phyloP scores from a whole-genome alignment of 495 filamentous ascomycete species.

The Podospora fimiseda region DNA sequence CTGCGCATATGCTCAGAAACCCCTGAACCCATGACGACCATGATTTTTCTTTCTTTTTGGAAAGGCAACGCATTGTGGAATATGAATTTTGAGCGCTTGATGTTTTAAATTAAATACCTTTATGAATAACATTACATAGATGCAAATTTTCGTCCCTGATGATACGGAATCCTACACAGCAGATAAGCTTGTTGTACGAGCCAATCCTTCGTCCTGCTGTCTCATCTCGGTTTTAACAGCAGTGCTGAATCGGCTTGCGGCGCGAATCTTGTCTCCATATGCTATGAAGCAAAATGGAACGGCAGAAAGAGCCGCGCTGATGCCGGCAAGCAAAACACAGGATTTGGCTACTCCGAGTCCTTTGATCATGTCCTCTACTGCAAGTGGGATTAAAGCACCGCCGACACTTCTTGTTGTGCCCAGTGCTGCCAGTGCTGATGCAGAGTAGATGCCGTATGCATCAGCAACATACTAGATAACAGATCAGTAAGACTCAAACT shows the following conservation, averaged over 20 bases:
- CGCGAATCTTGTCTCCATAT: slow-evolving; percentile 20
- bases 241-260: slow-evolving; percentile 15
- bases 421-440: slow-evolving; percentile 57
- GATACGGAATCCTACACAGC: slow-evolving; percentile 7
- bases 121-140: no score
- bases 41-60: slow-evolving; percentile 1
- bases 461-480: slow-evolving; percentile 53
- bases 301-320: slow-evolving; percentile 17
- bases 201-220: not conserved
- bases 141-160: no score
- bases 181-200: slow-evolving; percentile 14
- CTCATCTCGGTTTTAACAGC: slow-evolving; percentile 3
- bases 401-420: slow-evolving; percentile 50
- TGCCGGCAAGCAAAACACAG: slow-evolving; percentile 20
- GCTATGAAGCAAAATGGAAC: slow-evolving; percentile 26
- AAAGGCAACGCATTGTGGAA: not conserved
- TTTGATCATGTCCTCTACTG: slow-evolving; percentile 22
- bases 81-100: not conserved
- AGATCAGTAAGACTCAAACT: not conserved
- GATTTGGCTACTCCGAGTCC: slow-evolving; percentile 22
- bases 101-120: no score
- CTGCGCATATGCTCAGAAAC: not conserved
- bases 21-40: not conserved
- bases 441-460: slow-evolving; percentile 62
- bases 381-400: slow-evolving; percentile 48